Evolutionary conservation across 306 rosid species (phyloP), one percentile per base, ranked within the genome.

Genomic region (Fagus sylvatica): DNA sequence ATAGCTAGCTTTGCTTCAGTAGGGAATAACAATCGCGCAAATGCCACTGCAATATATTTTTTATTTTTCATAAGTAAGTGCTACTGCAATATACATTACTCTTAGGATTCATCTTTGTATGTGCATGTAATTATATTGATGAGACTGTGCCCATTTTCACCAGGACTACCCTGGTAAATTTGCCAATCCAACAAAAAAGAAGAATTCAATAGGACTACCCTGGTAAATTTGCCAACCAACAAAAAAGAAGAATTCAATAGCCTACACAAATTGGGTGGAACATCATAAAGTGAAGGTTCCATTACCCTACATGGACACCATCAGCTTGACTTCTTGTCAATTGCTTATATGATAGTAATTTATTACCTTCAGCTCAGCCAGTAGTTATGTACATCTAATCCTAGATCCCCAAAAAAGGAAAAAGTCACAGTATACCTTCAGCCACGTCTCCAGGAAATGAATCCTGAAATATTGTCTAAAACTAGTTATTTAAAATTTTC

Each of bases 1-100:
- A 85, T 85, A 42, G 97, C 99, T 28, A 93, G 83, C 89, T 79
- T 89, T 53, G 99, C 97, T 86, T 96, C 97, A 1, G 92, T 84
- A 40, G 99, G 99, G 71, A 85, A 96, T 51, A 96, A 75, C 73
- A 88, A 12, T 71, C 81, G 77, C 53, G 99, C 99, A 74, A 90
- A 88, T 69, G 90, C 88, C 82, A 96, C 98, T 96, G 93, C 70
- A 85, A 86, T 33, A 56, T 22, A 22, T 46, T 10, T 46, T 46
- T 10, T 8, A 46, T 10, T 8, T 46, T 46, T 46, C 13, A 46
- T 10, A 9, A 10, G 51, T 10, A 9, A 10, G 51, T 10, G 51
- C 51, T 15, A 46, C 15, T 46, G 28, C 28, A 22, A 22, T 22
- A 22, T 56, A 15, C 64, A 56, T 56, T 16, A 62, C 69, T 34